Evolutionary conservation across 2,329 filamentous ascomycete genomes (phyloP), one percentile per base, ranked within the genome.

Genomic region (Ascochyta viciae-villosae): DNA sequence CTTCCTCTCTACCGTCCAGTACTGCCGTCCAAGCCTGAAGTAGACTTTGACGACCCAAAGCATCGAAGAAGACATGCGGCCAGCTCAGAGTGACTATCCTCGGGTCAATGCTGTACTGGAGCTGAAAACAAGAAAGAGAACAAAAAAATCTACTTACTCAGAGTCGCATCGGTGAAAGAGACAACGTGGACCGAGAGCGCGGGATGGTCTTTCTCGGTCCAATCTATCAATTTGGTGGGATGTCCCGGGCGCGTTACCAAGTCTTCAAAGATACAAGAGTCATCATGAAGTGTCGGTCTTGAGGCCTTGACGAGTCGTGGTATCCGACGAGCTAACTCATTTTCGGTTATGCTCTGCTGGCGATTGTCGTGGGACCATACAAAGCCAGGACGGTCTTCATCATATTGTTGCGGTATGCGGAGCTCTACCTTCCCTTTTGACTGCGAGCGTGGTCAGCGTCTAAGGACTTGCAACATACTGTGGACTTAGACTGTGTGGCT

Each of bases 101-200:
- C 9, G 4, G 8, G 27, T 29, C 9, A 29, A 4, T 29, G 27
- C 27, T 19, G 19, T 19, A 19, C 19, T 19, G 19, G 19, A 19
- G 19, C 19, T 19, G 19, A 19, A 19, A 19, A 19, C 19, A 19
- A 19, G 3, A 19, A 19, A 19, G 27, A 29, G 2, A 29, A 10
- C 27, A 29, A 10, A 9, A 10, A 29, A 10, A 2, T 29, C 8
- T 10, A 29, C 27, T 4, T 10, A 29, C 27, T 10, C 27, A 71
- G 19, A 2, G 67, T 70, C 4, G 62, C 62, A 38, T 72, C 66
- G 2, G 45, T 45, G 40, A 72, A 73, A 2, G 40, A 43, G n/a
- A 26, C 22, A 6, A 45, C 16, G 16, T 39, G 19, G 22, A 39
- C 47, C 8, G 39, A 37, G 4, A 42, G 31, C 3, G 29, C 39